Conservation (phyloP, 108 stramenopile genomes). For the Schizochytrium sp. region DNA sequence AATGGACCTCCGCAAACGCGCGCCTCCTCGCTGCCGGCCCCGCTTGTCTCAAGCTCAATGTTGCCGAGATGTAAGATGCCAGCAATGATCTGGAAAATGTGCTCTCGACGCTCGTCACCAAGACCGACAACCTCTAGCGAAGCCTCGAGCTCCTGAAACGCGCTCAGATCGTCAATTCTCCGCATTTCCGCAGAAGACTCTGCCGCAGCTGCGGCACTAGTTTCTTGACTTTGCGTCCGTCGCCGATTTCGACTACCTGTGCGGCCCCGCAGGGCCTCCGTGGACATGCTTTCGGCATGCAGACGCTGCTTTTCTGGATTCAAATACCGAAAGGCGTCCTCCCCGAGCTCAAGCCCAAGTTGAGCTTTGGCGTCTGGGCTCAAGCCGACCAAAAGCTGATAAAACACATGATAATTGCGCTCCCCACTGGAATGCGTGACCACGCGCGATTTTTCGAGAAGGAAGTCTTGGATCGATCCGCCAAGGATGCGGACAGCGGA, state of each 20-base stretch:
- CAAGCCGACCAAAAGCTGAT: slow-evolving; percentile 29
- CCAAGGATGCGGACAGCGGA: slow-evolving; percentile 16
- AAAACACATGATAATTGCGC: slow-evolving; percentile 61
- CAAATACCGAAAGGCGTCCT: not conserved
- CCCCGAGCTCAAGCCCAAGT: slow-evolving; percentile 31
- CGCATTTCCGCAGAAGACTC: not conserved
- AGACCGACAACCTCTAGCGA: slow-evolving; percentile 31
- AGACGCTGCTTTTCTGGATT: not conserved
- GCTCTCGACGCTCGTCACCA: slow-evolving; percentile 44
- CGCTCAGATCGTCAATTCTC: slow-evolving; percentile 18
- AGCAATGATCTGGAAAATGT: slow-evolving; percentile 64
- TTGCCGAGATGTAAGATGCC: slow-evolving; percentile 86
- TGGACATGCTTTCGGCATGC: not conserved
- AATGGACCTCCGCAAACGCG: not conserved
- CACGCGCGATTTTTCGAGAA: slow-evolving; percentile 58
- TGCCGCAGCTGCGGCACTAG: too few species aligned
- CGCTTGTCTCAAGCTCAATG: slow-evolving; percentile 59
- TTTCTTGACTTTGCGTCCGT: not conserved
- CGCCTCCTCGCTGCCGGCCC: slow-evolving; percentile 18
- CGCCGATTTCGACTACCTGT: not conserved
- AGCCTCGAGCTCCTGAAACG: not conserved
- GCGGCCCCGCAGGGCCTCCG: not conserved
- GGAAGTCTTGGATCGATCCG: slow-evolving; percentile 40
- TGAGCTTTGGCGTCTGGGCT: not conserved
- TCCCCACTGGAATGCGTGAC: slow-evolving; percentile 37